A percentile compares a stretch with the other conserved stretches of the same genome.
Evolutionary conservation across 805 yeast species (phyloP).

Genomic region (Dipodascus geniculatus): DNA sequence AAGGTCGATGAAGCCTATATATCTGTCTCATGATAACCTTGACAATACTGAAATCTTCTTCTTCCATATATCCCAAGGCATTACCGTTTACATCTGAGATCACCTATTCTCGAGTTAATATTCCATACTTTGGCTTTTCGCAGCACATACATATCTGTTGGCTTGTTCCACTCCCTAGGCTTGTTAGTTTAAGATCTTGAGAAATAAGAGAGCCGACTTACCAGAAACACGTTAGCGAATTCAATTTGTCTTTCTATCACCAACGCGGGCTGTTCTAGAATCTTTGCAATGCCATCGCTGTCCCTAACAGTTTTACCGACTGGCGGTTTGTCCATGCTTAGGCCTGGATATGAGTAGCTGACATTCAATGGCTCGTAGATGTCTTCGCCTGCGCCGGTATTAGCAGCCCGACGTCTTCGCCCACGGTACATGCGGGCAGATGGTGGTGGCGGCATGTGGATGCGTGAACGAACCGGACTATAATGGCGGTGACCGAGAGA

Average conservation of each 20-base stretch:
- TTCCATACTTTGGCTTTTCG: no score
- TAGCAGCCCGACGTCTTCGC: neutral
- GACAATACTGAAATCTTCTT: constrained; percentile 59
- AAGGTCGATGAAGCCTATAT: constrained; percentile 76
- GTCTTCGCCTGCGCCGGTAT: neutral
- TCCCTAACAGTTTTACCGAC: neutral
- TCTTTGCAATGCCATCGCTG: constrained; percentile 46
- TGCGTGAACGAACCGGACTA: constrained; percentile 12
- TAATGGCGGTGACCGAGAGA: constrained; percentile 5
- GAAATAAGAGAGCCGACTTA: neutral
- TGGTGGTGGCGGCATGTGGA: constrained; percentile 9
- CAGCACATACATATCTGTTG: constrained; percentile 44
- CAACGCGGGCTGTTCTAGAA: constrained; percentile 69
- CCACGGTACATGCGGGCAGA: neutral
- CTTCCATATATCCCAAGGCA: constrained; percentile 69
- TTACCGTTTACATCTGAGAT: constrained; percentile 65
- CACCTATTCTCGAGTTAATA: no score
- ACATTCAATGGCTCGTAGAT: neutral
- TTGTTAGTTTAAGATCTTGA: neutral
- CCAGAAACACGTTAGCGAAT: constrained; percentile 65
- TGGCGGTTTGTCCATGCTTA: neutral
- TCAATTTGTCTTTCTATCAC: constrained; percentile 85
- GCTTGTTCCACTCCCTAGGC: constrained; percentile 76
- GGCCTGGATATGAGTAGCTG: neutral
- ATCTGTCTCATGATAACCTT: constrained; percentile 73